Base-by-base conservation (phyloP, 805 yeast genomes). In the Sungouiozyma ichnusensis region DNA sequence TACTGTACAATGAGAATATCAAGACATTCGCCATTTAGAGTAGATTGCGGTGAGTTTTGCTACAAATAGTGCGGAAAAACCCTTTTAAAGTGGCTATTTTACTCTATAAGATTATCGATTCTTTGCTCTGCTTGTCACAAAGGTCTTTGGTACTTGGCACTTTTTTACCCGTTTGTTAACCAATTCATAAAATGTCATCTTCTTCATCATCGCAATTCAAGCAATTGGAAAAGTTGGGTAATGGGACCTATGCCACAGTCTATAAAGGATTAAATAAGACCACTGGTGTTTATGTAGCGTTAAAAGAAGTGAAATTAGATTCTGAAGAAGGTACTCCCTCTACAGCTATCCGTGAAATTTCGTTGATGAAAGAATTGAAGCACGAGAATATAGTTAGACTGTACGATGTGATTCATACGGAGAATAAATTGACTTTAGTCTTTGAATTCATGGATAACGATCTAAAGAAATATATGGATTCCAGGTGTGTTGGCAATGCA, bases 311-410 rank as follows among this genome's bases (percentile, higher is more conserved):
- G 62, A 77, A 97, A 44, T 68, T 92, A 41, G 98, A 92, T 61
- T 85, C 94, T 16, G 98, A 92, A 63, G 98, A 92, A 62, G 98
- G 98, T 16, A 97, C 94, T 17, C 98, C 98, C 2, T 87, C 97
- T 1, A 92, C 98, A 0, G 97, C 98, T 4, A 92, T 92, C 45
- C 74, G 98, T 54, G 98, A 92, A 60, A 92, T 92, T 52, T 90
- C 97, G 1, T 71, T 92, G 37, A 73, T 92, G 64, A 90, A 92
- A 62, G 98, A 92, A 61, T 73, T 92, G 73, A 77, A 85, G 49
- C 95, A 92, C 65, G 94, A 86, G 47, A 87, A 90, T 63, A 88
- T 90, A 40, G 97, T 92, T 18, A 72, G 94, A 37, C 71, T 92
- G 35, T 85, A 81, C 62, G 96, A 92, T 63, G 92, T 92, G 49